These are phyloP conservation scores for Termitomyces titanicus DNA, from an alignment of 768 basidiomycete genomes.

Conservation along the genomic window DNA sequence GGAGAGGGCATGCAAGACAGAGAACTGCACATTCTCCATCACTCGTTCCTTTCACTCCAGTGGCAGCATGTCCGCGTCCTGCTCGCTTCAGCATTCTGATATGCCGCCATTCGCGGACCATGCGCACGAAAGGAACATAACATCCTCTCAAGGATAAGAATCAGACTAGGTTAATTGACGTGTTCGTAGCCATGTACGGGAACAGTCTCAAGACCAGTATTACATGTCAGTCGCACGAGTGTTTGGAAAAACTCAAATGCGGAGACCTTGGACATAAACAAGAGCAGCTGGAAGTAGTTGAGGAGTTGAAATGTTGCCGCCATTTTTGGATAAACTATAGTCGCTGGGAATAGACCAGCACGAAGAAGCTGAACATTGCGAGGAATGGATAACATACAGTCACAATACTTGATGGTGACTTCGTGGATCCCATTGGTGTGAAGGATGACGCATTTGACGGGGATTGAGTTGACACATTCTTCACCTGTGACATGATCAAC, in stretches of 20 bases:
- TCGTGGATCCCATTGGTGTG: background rate
- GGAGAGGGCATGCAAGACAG: slow-evolving; percentile 25
- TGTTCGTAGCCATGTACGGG: background rate
- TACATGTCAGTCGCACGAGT: background rate
- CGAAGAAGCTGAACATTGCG: background rate
- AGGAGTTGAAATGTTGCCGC: background rate
- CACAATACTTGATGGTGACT: background rate
- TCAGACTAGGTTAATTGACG: too few species aligned
- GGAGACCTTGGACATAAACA: background rate
- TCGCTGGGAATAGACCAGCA: background rate
- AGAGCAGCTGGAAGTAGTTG: background rate
- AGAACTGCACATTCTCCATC: slow-evolving; percentile 18
- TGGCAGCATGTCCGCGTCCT: slow-evolving; percentile 12
- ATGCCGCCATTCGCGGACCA: slow-evolving; percentile 17
- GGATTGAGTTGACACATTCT: background rate
- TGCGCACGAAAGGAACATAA: slow-evolving; percentile 16
- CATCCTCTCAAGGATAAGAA: slow-evolving; percentile 13
- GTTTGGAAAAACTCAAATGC: background rate
- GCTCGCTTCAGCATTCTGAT: slow-evolving; percentile 18
- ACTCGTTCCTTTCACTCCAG: slow-evolving; percentile 10
- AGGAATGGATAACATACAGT: background rate
- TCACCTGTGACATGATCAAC: background rate
- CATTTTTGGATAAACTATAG: background rate
- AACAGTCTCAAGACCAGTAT: background rate
- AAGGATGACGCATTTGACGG: background rate